These are phyloP conservation scores for Megacollybia marginata DNA, from an alignment of 768 basidiomycete species.

Conservation along the genomic window DNA sequence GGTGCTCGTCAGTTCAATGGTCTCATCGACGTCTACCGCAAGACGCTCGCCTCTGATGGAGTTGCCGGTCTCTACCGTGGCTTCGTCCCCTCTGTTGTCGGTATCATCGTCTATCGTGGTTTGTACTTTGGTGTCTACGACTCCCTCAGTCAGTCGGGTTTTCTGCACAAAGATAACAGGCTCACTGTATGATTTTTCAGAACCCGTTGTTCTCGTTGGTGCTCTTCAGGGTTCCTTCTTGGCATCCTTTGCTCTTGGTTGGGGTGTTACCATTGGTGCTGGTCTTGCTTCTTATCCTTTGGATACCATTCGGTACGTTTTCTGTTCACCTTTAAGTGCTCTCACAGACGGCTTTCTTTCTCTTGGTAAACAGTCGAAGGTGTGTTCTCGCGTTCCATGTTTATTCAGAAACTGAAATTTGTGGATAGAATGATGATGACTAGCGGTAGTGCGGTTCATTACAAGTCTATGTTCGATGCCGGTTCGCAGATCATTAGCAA, in stretches of 20 bases:
- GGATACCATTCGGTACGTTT: constrained; percentile 76
- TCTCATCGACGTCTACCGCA: constrained; percentile 92
- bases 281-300: constrained; percentile 97
- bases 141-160: constrained; percentile 65
- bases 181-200: constrained; percentile 31
- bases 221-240: constrained; percentile 93
- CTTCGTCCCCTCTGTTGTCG: constrained; percentile 97
- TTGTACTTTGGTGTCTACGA: constrained; percentile 98
- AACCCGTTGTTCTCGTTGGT: constrained; percentile 97
- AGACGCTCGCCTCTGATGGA: constrained; percentile 97
- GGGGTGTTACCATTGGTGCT: constrained; percentile 99
- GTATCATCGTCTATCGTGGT: constrained; percentile 99
- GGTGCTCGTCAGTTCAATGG: constrained; percentile 96
- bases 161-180: constrained; percentile 3
- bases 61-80: constrained; percentile 99
- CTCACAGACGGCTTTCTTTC: no score
- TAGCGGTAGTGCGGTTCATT: constrained; percentile 89
- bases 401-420: no score
- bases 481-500: constrained; percentile 87
- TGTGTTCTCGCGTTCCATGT: no score
- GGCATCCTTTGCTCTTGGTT: constrained; percentile 94
- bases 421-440: constrained; percentile 91
- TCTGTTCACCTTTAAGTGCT: background rate
- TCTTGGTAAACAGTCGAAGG: no score
- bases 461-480: constrained; percentile 99